Base-by-base conservation (phyloP, 345 rosid species). In the Hibiscus tridactylites region DNA sequence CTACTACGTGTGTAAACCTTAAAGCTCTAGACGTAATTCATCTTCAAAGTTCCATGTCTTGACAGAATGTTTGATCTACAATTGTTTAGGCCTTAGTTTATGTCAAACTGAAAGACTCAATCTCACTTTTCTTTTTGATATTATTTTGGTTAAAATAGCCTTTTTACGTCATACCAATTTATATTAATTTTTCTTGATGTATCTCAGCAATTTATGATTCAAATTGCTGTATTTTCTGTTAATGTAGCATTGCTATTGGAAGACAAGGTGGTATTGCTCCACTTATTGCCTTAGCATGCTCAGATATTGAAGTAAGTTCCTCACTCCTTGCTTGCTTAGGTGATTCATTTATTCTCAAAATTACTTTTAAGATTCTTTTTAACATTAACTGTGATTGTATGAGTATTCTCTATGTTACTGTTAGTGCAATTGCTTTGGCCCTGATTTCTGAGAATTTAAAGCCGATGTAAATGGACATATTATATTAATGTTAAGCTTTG, bases 221-320 rank as follows among this genome's bases (percentile, higher is more conserved):
- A 37, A 3, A 53, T 62, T 68, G 24, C 50, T 33, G 9, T 61
- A 47, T 73, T 67, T 33, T 15, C 53, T 68, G 4, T 72, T 76
- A 39, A 49, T 76, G 68, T 78, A 89, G 95, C 79, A 80, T 89
- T 80, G 89, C 89, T 10, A 89, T 87, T 77, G 90, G 95, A 80
- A 86, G 85, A 72, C 88, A 86, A 85, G 92, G 92, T 65, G 95
- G 95, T 19, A 87, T 89, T 70, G 85, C 86, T 6, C 90, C 95
- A 56, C 83, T 87, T 53, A 87, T 89, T 65, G 85, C 84, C 16
- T 81, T 89, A 52, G 88, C 95, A 74, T 77, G 83, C 72, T 89
- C 92, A 26, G 85, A 87, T 61, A 82, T 88, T 19, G 91, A 85
- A 85, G 94, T 89, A 74, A 76, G 74, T 28, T 35, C 49, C 59